A percentile compares a stretch with the other conserved stretches of the same genome.
phyloP scores from a whole-genome alignment of 768 basidiomycete genomes.

The Strobilomyces confusus region DNA sequence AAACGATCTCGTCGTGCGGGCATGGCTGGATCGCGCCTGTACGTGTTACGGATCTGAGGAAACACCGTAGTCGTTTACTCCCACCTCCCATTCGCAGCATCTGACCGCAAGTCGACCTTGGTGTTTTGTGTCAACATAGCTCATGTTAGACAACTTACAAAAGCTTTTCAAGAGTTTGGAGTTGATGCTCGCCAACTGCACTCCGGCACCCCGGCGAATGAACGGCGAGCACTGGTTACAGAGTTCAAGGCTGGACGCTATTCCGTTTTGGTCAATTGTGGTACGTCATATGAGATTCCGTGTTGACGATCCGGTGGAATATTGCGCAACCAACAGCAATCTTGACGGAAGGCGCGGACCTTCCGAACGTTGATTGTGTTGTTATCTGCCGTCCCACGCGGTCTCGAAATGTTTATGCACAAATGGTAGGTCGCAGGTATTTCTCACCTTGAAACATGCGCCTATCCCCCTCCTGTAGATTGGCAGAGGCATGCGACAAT shows the following conservation, averaged over 20 bases:
- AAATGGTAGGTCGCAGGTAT: slow-evolving; percentile 61
- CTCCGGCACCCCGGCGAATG: slow-evolving; percentile 57
- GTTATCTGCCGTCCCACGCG: slow-evolving; percentile 84
- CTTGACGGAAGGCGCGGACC: slow-evolving; percentile 91
- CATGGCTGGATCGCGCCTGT: slow-evolving; percentile 88
- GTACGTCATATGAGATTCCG: slow-evolving; percentile 37
- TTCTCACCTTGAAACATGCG: background rate
- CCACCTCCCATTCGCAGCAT: slow-evolving; percentile 26
- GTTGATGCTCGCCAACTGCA: slow-evolving; percentile 84
- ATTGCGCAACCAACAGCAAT: slow-evolving; percentile 46
- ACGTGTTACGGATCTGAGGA: slow-evolving; percentile 20
- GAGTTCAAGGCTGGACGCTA: slow-evolving; percentile 70
- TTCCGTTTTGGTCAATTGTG: slow-evolving; percentile 89
- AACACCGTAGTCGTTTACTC: slow-evolving; percentile 4
- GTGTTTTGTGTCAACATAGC: slow-evolving; percentile 87
- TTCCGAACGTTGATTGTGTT: slow-evolving; percentile 92
- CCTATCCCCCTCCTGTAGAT: slow-evolving; percentile 51
- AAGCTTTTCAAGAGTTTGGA: slow-evolving; percentile 65
- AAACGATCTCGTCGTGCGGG: slow-evolving; percentile 72
- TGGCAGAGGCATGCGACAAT: slow-evolving; percentile 87
- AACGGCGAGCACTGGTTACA: slow-evolving; percentile 61
- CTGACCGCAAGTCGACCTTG: slow-evolving; percentile 75
- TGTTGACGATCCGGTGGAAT: background rate
- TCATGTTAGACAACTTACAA: slow-evolving; percentile 75
- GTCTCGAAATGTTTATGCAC: slow-evolving; percentile 84